These are phyloP conservation scores for Eleusine indica DNA, from an alignment of 176 grass and related monocot genomes.

Conservation along the genomic window DNA sequence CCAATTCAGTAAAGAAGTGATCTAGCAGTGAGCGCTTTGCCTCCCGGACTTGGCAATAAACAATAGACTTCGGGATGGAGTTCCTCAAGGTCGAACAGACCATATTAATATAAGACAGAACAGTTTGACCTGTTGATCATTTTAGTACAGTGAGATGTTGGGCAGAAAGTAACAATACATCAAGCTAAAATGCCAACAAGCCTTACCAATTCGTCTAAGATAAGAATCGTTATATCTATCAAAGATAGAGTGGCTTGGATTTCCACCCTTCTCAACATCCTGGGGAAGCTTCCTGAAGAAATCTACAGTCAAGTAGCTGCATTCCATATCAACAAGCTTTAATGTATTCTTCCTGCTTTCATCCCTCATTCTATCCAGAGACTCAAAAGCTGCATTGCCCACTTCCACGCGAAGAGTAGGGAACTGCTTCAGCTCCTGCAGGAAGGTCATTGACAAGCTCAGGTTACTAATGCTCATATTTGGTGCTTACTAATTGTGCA, in stretches of 20 bases:
- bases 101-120: slow-evolving; percentile 93
- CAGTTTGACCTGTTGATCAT: slow-evolving; percentile 75
- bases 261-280: slow-evolving; percentile 99
- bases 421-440: slow-evolving; percentile 96
- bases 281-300: slow-evolving; percentile 99
- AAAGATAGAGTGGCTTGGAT: slow-evolving; percentile 96
- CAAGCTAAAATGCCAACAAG: background rate
- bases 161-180: background rate
- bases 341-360: slow-evolving; percentile 99
- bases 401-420: slow-evolving; percentile 93
- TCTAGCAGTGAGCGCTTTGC: slow-evolving; percentile 96
- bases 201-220: slow-evolving; percentile 88
- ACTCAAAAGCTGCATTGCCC: slow-evolving; percentile 86
- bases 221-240: slow-evolving; percentile 99
- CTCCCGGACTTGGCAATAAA: slow-evolving; percentile 97
- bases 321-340: slow-evolving; percentile 98
- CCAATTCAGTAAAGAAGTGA: slow-evolving; percentile 98
- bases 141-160: slow-evolving; percentile 24
- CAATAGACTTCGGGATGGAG: slow-evolving; percentile 94
- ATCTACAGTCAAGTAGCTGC: slow-evolving; percentile 97
- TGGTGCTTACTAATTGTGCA: background rate
- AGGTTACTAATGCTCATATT: background rate
- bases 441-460: slow-evolving; percentile 11
- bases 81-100: slow-evolving; percentile 84
- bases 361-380: slow-evolving; percentile 97